phyloP scores from a whole-genome alignment of 2,329 filamentous ascomycete species.

The Sarocladiaceae sp. region DNA sequence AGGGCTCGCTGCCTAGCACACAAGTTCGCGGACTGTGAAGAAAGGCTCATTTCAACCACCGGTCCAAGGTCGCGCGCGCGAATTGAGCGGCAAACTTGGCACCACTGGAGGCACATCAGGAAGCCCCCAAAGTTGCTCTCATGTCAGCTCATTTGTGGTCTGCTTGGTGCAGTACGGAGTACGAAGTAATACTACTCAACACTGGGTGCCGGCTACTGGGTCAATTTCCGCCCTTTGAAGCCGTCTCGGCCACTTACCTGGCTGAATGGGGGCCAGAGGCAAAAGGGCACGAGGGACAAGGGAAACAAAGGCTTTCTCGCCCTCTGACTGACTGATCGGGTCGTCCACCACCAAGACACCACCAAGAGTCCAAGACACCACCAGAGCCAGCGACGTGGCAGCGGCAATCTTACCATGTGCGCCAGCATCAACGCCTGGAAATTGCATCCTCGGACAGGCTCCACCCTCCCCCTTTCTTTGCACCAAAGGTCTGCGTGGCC shows the following conservation, averaged over 20 bases:
- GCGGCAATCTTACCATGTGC: conserved; percentile 9
- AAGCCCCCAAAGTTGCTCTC: background rate
- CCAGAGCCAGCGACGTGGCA: background rate
- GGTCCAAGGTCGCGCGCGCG: conserved; percentile 1
- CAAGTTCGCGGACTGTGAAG: no score
- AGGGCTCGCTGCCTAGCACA: no score
- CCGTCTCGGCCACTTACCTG: conserved; percentile 3
- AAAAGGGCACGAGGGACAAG: background rate
- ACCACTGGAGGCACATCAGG: background rate
- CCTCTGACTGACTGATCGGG: no score
- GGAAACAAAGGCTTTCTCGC: no score
- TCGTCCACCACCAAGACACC: conserved; percentile 5
- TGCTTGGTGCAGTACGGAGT: background rate
- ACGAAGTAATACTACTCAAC: no score
- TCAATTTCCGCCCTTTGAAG: conserved; percentile 8
- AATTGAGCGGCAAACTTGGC: conserved; percentile 5
- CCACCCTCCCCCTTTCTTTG: conserved; percentile 22
- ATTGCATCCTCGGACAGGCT: conserved; percentile 19
- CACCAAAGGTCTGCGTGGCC: conserved; percentile 7
- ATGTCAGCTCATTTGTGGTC: background rate
- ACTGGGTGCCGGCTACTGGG: background rate
- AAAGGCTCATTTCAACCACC: no score
- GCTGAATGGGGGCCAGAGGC: background rate
- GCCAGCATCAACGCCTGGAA: conserved; percentile 14
- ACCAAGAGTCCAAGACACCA: conserved; percentile 6